Base-by-base conservation (phyloP, 2,329 filamentous ascomycete species). In the Ceratocystis eucalypticola region DNA sequence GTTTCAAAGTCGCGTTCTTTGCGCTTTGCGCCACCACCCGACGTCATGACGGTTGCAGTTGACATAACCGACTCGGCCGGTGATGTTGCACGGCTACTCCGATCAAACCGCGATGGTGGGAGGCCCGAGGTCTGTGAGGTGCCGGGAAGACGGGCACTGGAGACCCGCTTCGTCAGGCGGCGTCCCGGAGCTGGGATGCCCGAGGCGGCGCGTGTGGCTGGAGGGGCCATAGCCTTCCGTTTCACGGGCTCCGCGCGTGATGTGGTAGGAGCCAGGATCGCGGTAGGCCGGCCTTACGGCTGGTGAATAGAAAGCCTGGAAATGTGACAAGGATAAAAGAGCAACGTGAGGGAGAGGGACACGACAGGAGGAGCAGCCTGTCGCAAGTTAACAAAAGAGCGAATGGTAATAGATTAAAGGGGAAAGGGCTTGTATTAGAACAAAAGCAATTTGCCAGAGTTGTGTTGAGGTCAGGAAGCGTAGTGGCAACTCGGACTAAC, bases 1-100 rank as follows among this genome's bases (percentile, higher is more conserved):
- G 82, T 75, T 57, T 93, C 92, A 73, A 87, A 93, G 46, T 95
- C 89, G 72, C 89, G 84, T 71, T 94, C 89, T 75, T 96, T 96
- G 72, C 92, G 86, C 79, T 96, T 96, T 57, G 50, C 41, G 28
- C 85, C 41, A 28, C 85, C 84, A 41, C 81, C 76, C 62, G 81
- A 80, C 33, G 82, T 76, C 41, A 80, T 76, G 28, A 22, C 17
- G 3, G 65, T 66, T 12, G 66, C 45, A 3, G 88, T 88, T 64
- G 82, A 80, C 62, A 72, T 71, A 25, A 89, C 74, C 6, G 88
- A 89, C 59, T 85, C 84, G 68, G 88, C 83, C 4, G 91, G 89
- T 4, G 92, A 93, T 12, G 81, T 77, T 33, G 87, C 79, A 61
- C 78, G 76, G 55, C 69, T 69, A 57, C 37, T 44, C 17, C 67